Evolutionary conservation across 306 rosid species (phyloP), one percentile per base, ranked within the genome.

Genomic region (Cucurbita pepo): DNA sequence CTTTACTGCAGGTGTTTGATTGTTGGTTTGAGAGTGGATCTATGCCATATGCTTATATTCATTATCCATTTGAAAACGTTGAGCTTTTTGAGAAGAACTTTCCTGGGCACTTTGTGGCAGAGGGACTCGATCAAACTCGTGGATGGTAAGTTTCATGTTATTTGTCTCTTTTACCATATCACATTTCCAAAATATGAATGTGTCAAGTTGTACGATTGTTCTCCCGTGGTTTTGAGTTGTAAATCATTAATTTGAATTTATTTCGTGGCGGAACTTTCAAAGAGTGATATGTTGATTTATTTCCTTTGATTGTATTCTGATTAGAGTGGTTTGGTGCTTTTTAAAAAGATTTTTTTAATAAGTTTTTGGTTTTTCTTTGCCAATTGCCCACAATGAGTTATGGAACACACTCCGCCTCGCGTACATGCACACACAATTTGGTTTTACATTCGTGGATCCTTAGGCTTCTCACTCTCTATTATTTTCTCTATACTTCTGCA

Each of bases 21-120:
- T 94, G 99, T 79, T 94, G 97, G 99, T 94, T 94, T 61, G 97
- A 94, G 83, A 94, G 99, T 82, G 99, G 99, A 79, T 89, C 97
- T 73, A 94, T 94, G 99, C 99, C 99, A 9, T 94, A 89, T 80
- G 97, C 99, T 0, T 94, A 94, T 77, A 85, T 91, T 81, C 99
- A 94, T 77, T 94, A 94, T 89, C 99, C 96, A 61, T 94, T 91
- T 66, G 96, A 91, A 77, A 94, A 90, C 64, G 83, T 73, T 15
- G 97, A 89, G 79, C 91, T 85, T 53, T 94, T 94, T 80, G 97
- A 94, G 86, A 91, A 88, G 81, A 94, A 91, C 62, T 94, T 91
- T 78, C 96, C 92, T 10, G 97, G 99, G 11, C 88, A 94, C 82
- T 94, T 94, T 86, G 99, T 94, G 71, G 99, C 97, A 19, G 97